Conservation (phyloP, 768 basidiomycete genomes). For the Tricholomella constricta region DNA sequence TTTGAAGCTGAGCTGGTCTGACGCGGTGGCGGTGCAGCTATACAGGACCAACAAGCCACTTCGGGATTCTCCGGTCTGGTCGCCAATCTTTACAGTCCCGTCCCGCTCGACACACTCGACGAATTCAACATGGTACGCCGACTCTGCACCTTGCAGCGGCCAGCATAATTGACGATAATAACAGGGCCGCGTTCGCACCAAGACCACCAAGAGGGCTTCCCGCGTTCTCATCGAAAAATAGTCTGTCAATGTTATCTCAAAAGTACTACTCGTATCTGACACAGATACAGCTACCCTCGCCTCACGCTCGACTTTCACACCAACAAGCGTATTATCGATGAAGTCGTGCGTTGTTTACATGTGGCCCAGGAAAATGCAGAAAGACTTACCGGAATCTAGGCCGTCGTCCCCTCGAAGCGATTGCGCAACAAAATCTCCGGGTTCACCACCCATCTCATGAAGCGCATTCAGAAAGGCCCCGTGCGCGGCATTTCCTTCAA, state of each 20-base stretch:
- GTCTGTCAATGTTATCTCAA: constrained; percentile 45
- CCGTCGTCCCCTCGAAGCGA: constrained; percentile 95
- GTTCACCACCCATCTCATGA: constrained; percentile 99
- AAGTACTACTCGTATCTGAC: constrained; percentile 2
- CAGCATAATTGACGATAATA: constrained; percentile 2
- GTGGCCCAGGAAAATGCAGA: background rate
- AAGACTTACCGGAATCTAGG: constrained; percentile 41
- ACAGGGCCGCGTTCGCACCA: constrained; percentile 99
- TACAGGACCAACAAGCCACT: constrained; percentile 46
- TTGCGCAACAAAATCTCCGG: constrained; percentile 99
- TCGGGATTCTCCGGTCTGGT: constrained; percentile 34
- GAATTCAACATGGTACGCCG: constrained; percentile 54
- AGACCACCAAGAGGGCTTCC: constrained; percentile 99
- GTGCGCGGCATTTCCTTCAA: constrained; percentile 99
- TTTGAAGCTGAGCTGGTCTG: constrained; percentile 14
- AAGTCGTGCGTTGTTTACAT: constrained; percentile 62
- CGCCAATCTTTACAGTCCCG: constrained; percentile 2
- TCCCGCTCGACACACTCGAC: constrained; percentile 20
- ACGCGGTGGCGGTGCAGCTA: constrained; percentile 34
- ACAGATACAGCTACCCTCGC: constrained; percentile 81
- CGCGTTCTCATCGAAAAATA: constrained; percentile 99
- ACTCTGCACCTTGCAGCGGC: background rate
- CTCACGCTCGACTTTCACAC: constrained; percentile 99
- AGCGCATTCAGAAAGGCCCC: constrained; percentile 97
- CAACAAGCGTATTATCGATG: constrained; percentile 98